These are phyloP conservation scores for Vitrella brassicaformis DNA, from an alignment of 73 alveolate genomes.

Conservation along the genomic window DNA sequence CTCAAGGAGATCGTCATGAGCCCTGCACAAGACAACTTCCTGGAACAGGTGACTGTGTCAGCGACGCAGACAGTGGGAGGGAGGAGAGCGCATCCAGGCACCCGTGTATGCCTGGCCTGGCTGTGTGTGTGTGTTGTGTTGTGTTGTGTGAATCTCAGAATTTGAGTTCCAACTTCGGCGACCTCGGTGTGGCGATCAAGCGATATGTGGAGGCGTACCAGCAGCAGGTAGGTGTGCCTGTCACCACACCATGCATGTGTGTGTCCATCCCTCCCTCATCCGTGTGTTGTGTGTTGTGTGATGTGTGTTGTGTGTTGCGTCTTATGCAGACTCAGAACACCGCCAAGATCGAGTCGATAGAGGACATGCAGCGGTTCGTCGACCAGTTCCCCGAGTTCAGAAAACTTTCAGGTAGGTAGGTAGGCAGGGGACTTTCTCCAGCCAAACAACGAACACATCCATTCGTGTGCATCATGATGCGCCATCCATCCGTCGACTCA, in stretches of 20 bases:
- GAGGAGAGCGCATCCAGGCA: too few relatives aligned
- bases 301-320: too few relatives aligned
- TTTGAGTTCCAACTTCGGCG: slow-evolving; percentile 79
- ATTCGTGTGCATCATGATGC: too few relatives aligned
- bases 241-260: too few relatives aligned
- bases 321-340: slow-evolving; percentile 40
- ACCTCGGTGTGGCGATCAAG: slow-evolving; percentile 68
- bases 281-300: too few relatives aligned
- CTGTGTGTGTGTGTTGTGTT: too few relatives aligned
- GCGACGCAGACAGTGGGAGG: too few relatives aligned
- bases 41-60: not conserved
- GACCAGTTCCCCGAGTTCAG: slow-evolving; percentile 69
- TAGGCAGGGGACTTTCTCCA: not conserved
- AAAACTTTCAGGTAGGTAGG: slow-evolving; percentile 19
- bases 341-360: slow-evolving; percentile 58
- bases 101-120: too few relatives aligned
- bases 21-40: slow-evolving; percentile 47
- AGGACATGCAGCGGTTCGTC: slow-evolving; percentile 70
- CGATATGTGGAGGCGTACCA: slow-evolving; percentile 48
- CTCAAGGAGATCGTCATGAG: slow-evolving; percentile 50
- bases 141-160: slow-evolving; percentile 19
- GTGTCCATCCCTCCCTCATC: too few relatives aligned
- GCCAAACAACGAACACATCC: too few relatives aligned
- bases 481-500: too few relatives aligned
- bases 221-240: not conserved